Percentiles rank a stretch among this genome's conserved stretches.
These are phyloP conservation scores for Jamesozyma piceae DNA, from an alignment of 805 yeast species.

Conservation along the genomic window DNA sequence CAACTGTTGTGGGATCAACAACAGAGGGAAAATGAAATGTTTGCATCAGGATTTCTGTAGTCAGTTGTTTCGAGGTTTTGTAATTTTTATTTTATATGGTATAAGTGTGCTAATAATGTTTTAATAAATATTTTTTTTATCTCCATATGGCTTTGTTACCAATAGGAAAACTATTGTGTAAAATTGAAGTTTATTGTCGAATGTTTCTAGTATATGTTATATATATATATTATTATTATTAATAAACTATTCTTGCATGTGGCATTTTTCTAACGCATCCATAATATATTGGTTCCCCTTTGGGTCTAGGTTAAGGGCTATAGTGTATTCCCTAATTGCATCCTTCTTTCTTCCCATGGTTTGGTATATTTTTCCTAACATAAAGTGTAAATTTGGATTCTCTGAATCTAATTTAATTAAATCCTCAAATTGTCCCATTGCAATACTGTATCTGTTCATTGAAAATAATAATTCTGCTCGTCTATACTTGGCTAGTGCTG, in stretches of 20 bases:
- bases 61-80: too few species aligned
- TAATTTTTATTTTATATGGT: too few species aligned
- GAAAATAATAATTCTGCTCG: conserved; percentile 74
- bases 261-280: conserved; percentile 63
- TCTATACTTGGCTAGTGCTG: conserved; percentile 80
- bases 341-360: conserved; percentile 60
- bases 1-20: conserved; percentile 26
- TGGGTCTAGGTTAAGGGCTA: conserved; percentile 86
- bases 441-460: conserved; percentile 60
- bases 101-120: too few species aligned
- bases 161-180: too few species aligned
- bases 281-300: conserved; percentile 79
- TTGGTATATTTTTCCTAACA: conserved; percentile 79
- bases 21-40: conserved; percentile 13
- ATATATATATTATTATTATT: too few species aligned
- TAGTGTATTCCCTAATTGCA: conserved; percentile 79
- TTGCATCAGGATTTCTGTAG: too few species aligned
- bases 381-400: conserved; percentile 86
- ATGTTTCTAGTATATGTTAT: too few species aligned
- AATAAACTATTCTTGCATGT: conserved; percentile 17
- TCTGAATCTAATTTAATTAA: conserved; percentile 78
- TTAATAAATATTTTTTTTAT: too few species aligned
- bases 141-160: too few species aligned
- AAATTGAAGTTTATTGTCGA: too few species aligned
- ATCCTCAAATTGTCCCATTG: conserved; percentile 64